These are phyloP conservation scores for Fusarium drepaniforme DNA, from an alignment of 2,329 filamentous ascomycete genomes.

Conservation along the genomic window DNA sequence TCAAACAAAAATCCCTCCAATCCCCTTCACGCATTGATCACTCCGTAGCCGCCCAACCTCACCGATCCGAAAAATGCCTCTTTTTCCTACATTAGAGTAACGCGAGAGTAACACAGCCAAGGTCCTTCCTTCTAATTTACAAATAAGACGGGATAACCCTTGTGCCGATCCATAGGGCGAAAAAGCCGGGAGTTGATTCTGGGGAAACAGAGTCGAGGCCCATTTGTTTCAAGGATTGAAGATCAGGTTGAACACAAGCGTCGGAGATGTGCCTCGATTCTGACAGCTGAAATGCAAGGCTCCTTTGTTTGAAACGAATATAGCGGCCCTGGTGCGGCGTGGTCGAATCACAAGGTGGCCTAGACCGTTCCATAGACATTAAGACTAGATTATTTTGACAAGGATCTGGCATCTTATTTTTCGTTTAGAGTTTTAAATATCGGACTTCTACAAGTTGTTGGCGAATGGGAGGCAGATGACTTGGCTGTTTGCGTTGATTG, in stretches of 20 bases:
- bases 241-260: neutral
- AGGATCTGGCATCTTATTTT: neutral
- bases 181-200: neutral
- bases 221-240: neutral
- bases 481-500: neutral
- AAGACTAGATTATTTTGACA: neutral
- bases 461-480: neutral
- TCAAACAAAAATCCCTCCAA: neutral
- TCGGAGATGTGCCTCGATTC: slow-evolving; percentile 16
- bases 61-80: neutral
- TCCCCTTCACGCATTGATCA: neutral
- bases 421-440: neutral
- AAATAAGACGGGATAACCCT: slow-evolving; percentile 11
- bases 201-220: neutral
- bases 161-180: neutral
- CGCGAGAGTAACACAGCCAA: neutral
- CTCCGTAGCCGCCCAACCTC: neutral
- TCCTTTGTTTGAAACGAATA: neutral
- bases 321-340: neutral
- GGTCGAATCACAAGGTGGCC: neutral
- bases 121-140: neutral
- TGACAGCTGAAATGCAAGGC: slow-evolving; percentile 18
- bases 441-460: neutral
- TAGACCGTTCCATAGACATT: neutral
- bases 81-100: neutral